phyloP scores from a whole-genome alignment of 2,329 filamentous ascomycete genomes.

The Aspergillus fructus region DNA sequence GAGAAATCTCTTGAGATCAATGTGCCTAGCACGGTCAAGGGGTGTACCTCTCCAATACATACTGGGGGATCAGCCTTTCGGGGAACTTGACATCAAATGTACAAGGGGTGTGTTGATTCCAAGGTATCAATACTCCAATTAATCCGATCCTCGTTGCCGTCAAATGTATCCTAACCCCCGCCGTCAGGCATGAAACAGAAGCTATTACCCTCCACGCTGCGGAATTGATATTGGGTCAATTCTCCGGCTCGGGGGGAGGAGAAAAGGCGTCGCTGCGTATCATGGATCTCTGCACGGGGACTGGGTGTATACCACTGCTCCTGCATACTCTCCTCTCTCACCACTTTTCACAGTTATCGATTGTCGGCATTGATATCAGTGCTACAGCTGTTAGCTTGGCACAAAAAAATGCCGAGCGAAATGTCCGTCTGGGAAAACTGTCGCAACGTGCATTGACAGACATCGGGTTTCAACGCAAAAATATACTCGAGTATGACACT shows the following conservation, averaged over 20 bases:
- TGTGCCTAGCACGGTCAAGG: slow-evolving; percentile 46
- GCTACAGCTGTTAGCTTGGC: slow-evolving; percentile 64
- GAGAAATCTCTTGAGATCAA: slow-evolving; percentile 32
- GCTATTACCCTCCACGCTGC: slow-evolving; percentile 62
- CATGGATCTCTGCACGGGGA: slow-evolving; percentile 86
- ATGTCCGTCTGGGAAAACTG: slow-evolving; percentile 37
- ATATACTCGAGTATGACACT: slow-evolving; percentile 34
- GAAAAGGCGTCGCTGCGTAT: slow-evolving; percentile 52
- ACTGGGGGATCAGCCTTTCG: slow-evolving; percentile 85
- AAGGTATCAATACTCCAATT: slow-evolving; percentile 41
- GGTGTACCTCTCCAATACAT: slow-evolving; percentile 88
- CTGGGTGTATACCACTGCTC: slow-evolving; percentile 83
- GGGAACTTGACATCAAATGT: slow-evolving; percentile 75
- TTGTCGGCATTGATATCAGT: slow-evolving; percentile 76
- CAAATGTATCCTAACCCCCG: not conserved
- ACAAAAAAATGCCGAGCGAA: slow-evolving; percentile 60
- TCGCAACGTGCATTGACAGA: slow-evolving; percentile 27
- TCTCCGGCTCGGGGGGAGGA: not conserved
- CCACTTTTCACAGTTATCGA: slow-evolving; percentile 43
- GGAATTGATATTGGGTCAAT: slow-evolving; percentile 37
- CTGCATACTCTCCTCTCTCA: slow-evolving; percentile 62
- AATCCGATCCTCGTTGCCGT: not conserved
- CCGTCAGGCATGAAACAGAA: slow-evolving; percentile 64
- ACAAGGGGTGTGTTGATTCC: slow-evolving; percentile 80
- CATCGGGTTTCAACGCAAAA: slow-evolving; percentile 49